Percentiles rank a stretch among this genome's conserved stretches.
Evolutionary conservation across 2,329 filamentous ascomycete genomes (phyloP).

Genomic region (Tolypocladium endophyticum): DNA sequence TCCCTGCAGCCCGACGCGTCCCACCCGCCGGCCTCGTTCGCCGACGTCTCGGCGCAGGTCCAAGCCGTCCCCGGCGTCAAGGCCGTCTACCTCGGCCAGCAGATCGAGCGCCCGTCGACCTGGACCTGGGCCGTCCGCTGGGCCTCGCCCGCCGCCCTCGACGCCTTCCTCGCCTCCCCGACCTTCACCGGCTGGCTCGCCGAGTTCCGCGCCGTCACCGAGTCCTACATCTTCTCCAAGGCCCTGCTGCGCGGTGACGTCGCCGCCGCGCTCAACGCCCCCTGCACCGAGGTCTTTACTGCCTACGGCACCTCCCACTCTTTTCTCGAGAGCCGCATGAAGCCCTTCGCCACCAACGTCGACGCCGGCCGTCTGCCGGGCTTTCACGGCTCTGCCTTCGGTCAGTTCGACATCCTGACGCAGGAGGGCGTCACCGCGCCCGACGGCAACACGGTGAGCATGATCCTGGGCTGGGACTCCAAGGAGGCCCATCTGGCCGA

Average conservation of each 20-base stretch:
- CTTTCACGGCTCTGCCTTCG: conserved; percentile 20
- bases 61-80: conserved; percentile 20
- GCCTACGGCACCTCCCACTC: conserved; percentile 19
- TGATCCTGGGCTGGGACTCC: conserved; percentile 29
- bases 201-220: conserved; percentile 21
- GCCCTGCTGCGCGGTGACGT: conserved; percentile 10
- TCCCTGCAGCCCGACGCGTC: conserved; percentile 12
- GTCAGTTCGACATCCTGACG: conserved; percentile 19
- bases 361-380: conserved; percentile 15
- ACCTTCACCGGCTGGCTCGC: conserved; percentile 29
- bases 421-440: conserved; percentile 15
- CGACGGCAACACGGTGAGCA: conserved; percentile 17
- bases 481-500: conserved; percentile 25
- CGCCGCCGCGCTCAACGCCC: conserved; percentile 19
- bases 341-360: conserved; percentile 14
- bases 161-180: conserved; percentile 29
- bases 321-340: conserved; percentile 20
- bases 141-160: conserved; percentile 20
- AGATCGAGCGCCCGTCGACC: conserved; percentile 20
- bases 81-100: conserved; percentile 22
- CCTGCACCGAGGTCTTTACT: conserved; percentile 27
- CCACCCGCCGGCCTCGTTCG: conserved; percentile 14
- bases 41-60: conserved; percentile 15
- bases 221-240: conserved; percentile 11
- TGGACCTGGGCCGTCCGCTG: conserved; percentile 24